Evolutionary conservation across 2,329 filamentous ascomycete genomes (phyloP).

Genomic region (Exophiala spinifera): DNA sequence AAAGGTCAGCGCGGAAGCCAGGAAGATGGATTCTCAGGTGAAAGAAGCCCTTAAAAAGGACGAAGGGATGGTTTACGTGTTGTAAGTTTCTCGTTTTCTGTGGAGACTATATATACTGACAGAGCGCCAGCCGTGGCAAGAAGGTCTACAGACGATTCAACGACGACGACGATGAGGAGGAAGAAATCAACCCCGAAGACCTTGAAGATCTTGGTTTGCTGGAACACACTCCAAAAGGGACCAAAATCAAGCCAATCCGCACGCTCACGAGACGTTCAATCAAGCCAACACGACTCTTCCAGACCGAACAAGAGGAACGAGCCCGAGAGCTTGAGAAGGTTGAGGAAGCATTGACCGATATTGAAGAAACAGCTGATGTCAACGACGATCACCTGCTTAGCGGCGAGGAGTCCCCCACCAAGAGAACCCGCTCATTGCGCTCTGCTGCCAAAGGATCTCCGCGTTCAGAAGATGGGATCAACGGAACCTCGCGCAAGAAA

Average conservation of each 20-base stretch:
- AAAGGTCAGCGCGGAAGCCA: constrained; percentile 32
- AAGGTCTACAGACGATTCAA: constrained; percentile 58
- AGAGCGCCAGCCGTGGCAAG: constrained; percentile 55
- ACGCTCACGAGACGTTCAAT: constrained; percentile 57
- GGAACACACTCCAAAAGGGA: constrained; percentile 39
- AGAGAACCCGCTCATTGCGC: constrained; percentile 14
- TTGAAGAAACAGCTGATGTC: constrained; percentile 41
- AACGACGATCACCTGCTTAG: constrained; percentile 2
- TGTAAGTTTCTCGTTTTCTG: constrained; percentile 48
- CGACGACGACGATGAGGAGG: constrained; percentile 40
- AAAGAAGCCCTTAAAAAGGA: constrained; percentile 51
- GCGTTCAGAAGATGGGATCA: not conserved
- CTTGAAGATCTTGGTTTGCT: constrained; percentile 43
- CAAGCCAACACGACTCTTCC: constrained; percentile 60
- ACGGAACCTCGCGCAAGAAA: constrained; percentile 7
- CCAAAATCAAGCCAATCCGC: constrained; percentile 36
- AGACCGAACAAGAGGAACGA: constrained; percentile 43
- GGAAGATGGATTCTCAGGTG: constrained; percentile 40
- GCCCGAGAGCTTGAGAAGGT: constrained; percentile 43
- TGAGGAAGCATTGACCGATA: constrained; percentile 55
- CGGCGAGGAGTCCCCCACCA: not conserved
- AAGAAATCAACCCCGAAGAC: constrained; percentile 42
- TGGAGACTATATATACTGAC: constrained; percentile 11
- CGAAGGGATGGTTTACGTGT: constrained; percentile 59
- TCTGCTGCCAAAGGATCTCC: constrained; percentile 9